Conservation (phyloP, 1,284 basidiomycete genomes). For the Porodaedalea pini region DNA sequence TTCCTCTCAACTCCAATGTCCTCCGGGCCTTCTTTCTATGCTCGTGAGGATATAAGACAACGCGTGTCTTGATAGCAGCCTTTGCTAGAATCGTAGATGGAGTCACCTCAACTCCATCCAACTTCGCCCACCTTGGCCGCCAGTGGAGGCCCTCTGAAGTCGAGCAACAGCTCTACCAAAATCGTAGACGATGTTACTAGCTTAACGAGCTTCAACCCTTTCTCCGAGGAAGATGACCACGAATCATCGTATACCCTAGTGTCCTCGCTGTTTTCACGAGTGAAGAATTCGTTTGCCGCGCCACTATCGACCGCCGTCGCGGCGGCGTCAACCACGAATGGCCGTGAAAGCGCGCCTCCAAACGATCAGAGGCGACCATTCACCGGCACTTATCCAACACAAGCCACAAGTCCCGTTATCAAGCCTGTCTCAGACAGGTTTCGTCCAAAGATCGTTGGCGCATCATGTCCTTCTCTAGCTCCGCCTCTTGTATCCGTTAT, state of each 20-base stretch:
- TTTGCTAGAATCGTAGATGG: constrained; percentile 20
- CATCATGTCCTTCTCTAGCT: constrained; percentile 48
- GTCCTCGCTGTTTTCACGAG: constrained; percentile 68
- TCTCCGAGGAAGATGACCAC: constrained; percentile 81
- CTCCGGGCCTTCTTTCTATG: constrained; percentile 36
- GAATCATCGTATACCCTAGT: constrained; percentile 79
- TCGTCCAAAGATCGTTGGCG: constrained; percentile 46
- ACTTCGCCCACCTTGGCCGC: constrained; percentile 28
- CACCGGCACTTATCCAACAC: constrained; percentile 33
- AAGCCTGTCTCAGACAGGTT: constrained; percentile 50
- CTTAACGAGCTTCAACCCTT: constrained; percentile 80
- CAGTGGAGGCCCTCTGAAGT: constrained; percentile 47
- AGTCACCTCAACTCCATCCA: constrained; percentile 23
- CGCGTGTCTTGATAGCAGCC: not conserved
- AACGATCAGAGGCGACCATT: constrained; percentile 58
- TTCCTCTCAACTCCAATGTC: not conserved
- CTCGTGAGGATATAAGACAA: constrained; percentile 30
- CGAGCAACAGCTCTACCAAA: constrained; percentile 52
- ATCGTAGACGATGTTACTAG: constrained; percentile 63
- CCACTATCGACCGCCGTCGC: constrained; percentile 53
- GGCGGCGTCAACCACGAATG: constrained; percentile 31
- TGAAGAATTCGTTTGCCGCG: constrained; percentile 70
- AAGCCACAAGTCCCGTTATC: constrained; percentile 44
- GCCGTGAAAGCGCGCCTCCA: constrained; percentile 26
- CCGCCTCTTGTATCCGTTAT: constrained; percentile 79